Evolutionary conservation across 2,329 filamentous ascomycete genomes (phyloP).

Genomic region (Amylocarpus encephaloides): DNA sequence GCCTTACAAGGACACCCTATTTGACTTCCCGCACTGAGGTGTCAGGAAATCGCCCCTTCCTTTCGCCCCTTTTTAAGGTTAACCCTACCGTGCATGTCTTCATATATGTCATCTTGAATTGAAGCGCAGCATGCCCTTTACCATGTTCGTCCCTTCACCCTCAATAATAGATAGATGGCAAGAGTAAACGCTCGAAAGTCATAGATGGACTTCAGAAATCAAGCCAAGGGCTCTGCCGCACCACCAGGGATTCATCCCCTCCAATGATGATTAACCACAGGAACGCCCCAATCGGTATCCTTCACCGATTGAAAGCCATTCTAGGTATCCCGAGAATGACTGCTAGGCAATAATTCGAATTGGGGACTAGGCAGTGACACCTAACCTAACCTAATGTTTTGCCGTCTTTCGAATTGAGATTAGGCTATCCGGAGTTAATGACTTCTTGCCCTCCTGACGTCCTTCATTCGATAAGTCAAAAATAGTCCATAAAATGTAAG

Average conservation of each 20-base stretch:
- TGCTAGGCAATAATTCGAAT: background rate
- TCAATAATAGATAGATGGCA: too few species aligned
- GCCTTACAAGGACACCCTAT: too few species aligned
- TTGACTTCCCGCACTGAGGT: too few species aligned
- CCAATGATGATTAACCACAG: background rate
- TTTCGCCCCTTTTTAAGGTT: too few species aligned
- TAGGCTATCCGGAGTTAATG: slow-evolving; percentile 1
- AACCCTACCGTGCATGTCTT: too few species aligned
- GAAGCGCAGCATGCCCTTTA: too few species aligned
- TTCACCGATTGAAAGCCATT: background rate
- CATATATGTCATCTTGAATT: too few species aligned
- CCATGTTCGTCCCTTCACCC: too few species aligned
- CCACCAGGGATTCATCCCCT: background rate
- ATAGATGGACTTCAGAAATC: background rate
- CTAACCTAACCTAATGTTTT: slow-evolving; percentile 1
- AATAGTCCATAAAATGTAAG: background rate
- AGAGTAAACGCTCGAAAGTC: too few species aligned
- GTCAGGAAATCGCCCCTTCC: too few species aligned
- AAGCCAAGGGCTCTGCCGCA: background rate
- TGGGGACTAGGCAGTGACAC: slow-evolving; percentile 1
- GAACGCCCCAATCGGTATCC: background rate
- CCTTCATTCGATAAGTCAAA: background rate
- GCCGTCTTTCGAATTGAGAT: slow-evolving; percentile 1
- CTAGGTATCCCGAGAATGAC: slow-evolving; percentile 8
- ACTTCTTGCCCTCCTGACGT: background rate